Evolutionary conservation across 441 rosid species (phyloP).

Genomic region (Pelargonium hybrid): DNA sequence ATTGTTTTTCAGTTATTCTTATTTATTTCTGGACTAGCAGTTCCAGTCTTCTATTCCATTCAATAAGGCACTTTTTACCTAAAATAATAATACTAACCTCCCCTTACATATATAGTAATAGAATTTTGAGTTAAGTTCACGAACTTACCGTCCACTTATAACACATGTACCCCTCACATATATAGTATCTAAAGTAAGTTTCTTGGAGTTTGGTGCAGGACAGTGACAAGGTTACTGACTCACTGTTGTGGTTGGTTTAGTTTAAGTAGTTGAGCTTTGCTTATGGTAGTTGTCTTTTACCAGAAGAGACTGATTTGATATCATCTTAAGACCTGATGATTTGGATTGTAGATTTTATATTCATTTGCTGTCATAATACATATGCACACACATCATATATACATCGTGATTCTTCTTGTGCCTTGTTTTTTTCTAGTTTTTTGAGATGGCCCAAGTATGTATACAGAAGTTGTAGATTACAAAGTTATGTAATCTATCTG

Average conservation of each 20-base stretch:
- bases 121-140: no score
- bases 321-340: background rate
- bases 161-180: background rate
- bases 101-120: no score
- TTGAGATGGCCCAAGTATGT: background rate
- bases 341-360: background rate
- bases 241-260: background rate
- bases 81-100: no score
- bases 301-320: background rate
- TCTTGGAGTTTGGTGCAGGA: background rate
- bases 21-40: background rate
- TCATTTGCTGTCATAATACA: background rate
- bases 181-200: background rate
- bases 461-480: background rate
- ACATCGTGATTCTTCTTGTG: background rate
- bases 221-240: background rate
- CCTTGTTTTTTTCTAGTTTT: background rate
- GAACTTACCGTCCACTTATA: background rate
- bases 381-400: background rate
- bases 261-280: background rate
- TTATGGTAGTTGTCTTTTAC: background rate
- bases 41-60: background rate
- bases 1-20: background rate
- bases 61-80: no score
- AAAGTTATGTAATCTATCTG: conserved; percentile 2